Evolutionary conservation across 2,329 filamentous ascomycete genomes (phyloP), one percentile per base, ranked within the genome.

Genomic region (Hypoxylon sp.): DNA sequence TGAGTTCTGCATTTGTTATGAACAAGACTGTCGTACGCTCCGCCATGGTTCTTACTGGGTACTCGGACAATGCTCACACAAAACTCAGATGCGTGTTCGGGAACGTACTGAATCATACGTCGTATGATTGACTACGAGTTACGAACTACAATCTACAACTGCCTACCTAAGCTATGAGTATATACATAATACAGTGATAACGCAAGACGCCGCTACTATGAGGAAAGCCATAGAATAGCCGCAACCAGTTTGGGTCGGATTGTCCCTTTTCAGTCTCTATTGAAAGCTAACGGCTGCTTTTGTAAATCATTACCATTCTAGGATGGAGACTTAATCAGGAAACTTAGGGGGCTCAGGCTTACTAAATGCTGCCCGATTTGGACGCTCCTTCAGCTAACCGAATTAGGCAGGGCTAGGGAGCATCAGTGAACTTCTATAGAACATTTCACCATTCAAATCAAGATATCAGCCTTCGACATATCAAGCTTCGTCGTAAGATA

Each of bases 1-100:
- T 59, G 34, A 59, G 48, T 23, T 59, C 56, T 23, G 56, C 25
- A 50, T 59, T 59, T 38, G 56, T 59, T 46, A 59, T 25, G 23
- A 59, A 59, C 46, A 59, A 21, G 21, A 59, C 56, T 1, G 34
- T 59, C n/a, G 56, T 38, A 38, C 45, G 45, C 41, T 41, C 38
- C 56, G 45, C 45, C 56, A 59, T 59, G n/a, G 32, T 59, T n/a
- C 21, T 43, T 50, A 34, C 19, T 41, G 34, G 23, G 45, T 21
- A 50, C 23, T 30, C 43, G 23, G 32, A 50, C 23, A 34, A 50
- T 50, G 21, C 30, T 46, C 45, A 50, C 45, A 41, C 41, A 38
- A 41, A 19, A n/a, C n/a, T 59, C 56, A 50, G 34, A 17, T 43
- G 46, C 32, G 38, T 50, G 38, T 50, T 7, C 46, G 17, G 38